phyloP scores from a whole-genome alignment of 805 yeast species.

The Schwanniomyces polymorphus region DNA sequence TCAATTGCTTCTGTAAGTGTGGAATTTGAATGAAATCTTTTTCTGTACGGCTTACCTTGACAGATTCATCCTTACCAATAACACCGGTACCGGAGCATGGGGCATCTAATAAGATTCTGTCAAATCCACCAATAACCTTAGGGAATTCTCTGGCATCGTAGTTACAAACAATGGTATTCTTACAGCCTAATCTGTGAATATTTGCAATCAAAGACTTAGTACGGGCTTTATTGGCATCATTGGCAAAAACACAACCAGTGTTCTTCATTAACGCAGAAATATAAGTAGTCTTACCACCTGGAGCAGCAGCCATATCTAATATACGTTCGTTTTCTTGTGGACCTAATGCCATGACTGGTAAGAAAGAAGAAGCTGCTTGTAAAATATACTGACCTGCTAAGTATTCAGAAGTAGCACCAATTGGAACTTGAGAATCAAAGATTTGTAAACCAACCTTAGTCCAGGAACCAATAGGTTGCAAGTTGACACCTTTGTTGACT shows the following conservation, averaged over 20 bases:
- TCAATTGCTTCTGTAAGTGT: slow-evolving; percentile 90
- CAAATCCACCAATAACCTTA: slow-evolving; percentile 97
- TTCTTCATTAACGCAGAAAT: slow-evolving; percentile 96
- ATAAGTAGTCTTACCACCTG: slow-evolving; percentile 98
- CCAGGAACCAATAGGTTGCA: slow-evolving; percentile 97
- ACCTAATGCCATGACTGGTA: slow-evolving; percentile 96
- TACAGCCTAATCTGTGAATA: slow-evolving; percentile 95
- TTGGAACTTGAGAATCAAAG: slow-evolving; percentile 98
- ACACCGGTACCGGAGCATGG: slow-evolving; percentile 99
- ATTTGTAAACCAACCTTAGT: slow-evolving; percentile 97
- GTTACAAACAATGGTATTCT: slow-evolving; percentile 93
- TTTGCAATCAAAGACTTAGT: slow-evolving; percentile 96
- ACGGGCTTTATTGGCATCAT: slow-evolving; percentile 94
- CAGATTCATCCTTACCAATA: slow-evolving; percentile 94
- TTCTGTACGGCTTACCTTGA: slow-evolving; percentile 89
- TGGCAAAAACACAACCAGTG: slow-evolving; percentile 96
- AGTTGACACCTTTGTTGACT: slow-evolving; percentile 94
- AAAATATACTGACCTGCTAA: slow-evolving; percentile 95
- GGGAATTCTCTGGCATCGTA: slow-evolving; percentile 99
- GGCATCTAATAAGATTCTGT: slow-evolving; percentile 91
- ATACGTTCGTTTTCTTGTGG: slow-evolving; percentile 98
- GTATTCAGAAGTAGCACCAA: slow-evolving; percentile 99
- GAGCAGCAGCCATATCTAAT: slow-evolving; percentile 99
- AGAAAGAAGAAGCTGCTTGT: slow-evolving; percentile 97
- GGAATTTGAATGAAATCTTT: slow-evolving; percentile 97